Evolutionary conservation across 176 grass and related monocot species (phyloP).

Genomic region (Phyllostachys edulis): DNA sequence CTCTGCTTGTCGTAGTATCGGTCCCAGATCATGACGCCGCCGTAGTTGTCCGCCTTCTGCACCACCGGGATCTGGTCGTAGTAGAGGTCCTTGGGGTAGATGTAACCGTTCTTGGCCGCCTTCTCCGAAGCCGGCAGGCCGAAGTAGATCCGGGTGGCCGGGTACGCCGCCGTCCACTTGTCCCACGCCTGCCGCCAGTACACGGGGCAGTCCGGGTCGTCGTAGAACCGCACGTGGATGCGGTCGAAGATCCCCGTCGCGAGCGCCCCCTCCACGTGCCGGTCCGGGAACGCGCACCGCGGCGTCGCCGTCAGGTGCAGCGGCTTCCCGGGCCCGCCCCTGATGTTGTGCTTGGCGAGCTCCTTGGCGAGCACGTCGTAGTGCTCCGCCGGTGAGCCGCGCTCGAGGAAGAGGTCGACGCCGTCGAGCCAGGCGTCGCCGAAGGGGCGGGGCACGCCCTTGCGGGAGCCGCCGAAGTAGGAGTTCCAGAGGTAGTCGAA

Average conservation of each 20-base stretch:
- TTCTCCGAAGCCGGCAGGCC: constrained; percentile 1
- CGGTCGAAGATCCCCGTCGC: constrained; percentile 17
- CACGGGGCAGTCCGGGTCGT: neutral
- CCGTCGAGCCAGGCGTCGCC: constrained; percentile 30
- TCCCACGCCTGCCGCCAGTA: neutral
- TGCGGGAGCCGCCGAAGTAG: constrained; percentile 23
- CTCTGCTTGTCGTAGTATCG: neutral
- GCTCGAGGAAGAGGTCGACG: constrained; percentile 30
- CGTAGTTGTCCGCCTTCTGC: constrained; percentile 1
- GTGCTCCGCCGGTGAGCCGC: neutral
- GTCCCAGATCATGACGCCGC: constrained; percentile 29
- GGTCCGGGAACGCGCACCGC: neutral
- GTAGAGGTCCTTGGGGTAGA: neutral
- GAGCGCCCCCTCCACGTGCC: neutral
- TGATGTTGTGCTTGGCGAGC: constrained; percentile 29
- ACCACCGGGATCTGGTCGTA: neutral
- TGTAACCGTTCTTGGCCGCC: neutral
- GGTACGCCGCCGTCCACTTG: constrained; percentile 13
- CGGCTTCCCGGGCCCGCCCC: neutral
- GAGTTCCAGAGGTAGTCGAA: constrained; percentile 37
- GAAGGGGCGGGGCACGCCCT: neutral
- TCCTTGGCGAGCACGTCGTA: constrained; percentile 22
- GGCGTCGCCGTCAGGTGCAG: constrained; percentile 26
- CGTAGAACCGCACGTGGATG: constrained; percentile 29
- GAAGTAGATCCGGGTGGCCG: neutral